Evolutionary conservation across 2,329 filamentous ascomycete genomes (phyloP).

Genomic region (Pseudocercospora crystallina): DNA sequence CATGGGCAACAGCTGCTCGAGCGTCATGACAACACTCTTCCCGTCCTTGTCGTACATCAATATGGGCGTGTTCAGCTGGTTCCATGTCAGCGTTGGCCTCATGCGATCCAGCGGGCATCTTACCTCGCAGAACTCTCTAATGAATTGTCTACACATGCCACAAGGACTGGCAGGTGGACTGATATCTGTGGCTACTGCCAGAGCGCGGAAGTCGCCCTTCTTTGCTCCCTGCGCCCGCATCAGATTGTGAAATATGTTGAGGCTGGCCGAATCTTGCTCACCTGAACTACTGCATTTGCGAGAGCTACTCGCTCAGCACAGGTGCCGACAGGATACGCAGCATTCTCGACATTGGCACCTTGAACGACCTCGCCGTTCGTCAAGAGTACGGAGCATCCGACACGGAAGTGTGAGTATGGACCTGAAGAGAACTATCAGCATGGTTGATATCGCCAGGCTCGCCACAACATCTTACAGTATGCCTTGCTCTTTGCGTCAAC

Average conservation of each 20-base stretch:
- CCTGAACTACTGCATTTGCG: constrained; percentile 67
- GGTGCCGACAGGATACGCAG: constrained; percentile 87
- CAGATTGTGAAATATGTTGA: no score
- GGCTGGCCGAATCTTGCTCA: no score
- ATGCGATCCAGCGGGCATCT: not conserved
- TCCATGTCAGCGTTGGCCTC: not conserved
- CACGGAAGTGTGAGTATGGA: constrained; percentile 88
- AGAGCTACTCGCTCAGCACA: constrained; percentile 93
- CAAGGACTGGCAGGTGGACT: constrained; percentile 61
- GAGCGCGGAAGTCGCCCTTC: constrained; percentile 64
- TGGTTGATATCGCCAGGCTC: not conserved
- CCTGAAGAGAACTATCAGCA: constrained; percentile 42
- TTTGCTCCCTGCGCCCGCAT: constrained; percentile 30
- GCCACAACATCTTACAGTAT: constrained; percentile 64
- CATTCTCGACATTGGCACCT: constrained; percentile 93
- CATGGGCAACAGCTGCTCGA: constrained; percentile 61
- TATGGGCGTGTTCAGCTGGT: constrained; percentile 60
- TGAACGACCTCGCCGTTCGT: constrained; percentile 49
- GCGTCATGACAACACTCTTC: constrained; percentile 66
- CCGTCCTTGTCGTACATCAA: constrained; percentile 90
- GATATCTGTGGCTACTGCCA: constrained; percentile 81
- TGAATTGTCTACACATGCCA: constrained; percentile 91
- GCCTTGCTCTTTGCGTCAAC: constrained; percentile 72
- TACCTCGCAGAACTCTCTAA: constrained; percentile 50
- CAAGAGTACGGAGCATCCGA: constrained; percentile 77